Percentiles rank a stretch among this genome's conserved stretches.
These are phyloP conservation scores for Coprinopsis strossmayeri DNA, from an alignment of 768 basidiomycete genomes.

Conservation along the genomic window DNA sequence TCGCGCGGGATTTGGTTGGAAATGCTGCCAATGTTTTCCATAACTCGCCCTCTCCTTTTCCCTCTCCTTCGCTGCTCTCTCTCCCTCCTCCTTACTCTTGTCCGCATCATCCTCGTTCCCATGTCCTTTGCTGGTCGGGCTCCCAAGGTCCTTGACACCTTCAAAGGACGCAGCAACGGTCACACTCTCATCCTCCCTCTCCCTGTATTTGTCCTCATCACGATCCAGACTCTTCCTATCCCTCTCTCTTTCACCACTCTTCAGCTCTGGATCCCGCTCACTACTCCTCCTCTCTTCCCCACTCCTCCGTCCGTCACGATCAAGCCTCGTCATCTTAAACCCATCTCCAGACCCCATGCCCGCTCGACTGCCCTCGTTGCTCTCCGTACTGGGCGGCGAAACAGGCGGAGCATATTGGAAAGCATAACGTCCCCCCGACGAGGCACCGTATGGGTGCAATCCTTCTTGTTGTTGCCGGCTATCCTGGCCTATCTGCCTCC, in stretches of 20 bases:
- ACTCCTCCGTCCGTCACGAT: constrained; percentile 1
- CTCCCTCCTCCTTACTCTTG: background rate
- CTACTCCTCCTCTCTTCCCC: background rate
- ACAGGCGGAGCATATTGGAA: constrained; percentile 2
- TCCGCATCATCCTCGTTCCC: background rate
- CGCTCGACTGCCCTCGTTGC: constrained; percentile 2
- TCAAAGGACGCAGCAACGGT: background rate
- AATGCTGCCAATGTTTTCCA: constrained; percentile 8
- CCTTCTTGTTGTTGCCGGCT: too few relatives aligned
- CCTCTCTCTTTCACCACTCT: background rate
- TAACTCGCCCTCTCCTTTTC: background rate
- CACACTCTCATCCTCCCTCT: constrained; percentile 1
- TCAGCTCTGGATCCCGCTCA: background rate
- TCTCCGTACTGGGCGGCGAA: constrained; percentile 6
- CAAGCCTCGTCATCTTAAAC: constrained; percentile 9
- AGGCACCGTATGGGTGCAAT: background rate
- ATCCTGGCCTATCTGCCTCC: too few relatives aligned
- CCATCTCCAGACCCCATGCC: constrained; percentile 1
- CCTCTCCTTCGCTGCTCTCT: background rate
- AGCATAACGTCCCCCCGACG: background rate
- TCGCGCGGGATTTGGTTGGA: constrained; percentile 9
- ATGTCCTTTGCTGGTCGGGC: background rate
- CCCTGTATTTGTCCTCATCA: background rate
- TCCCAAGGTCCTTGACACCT: background rate
- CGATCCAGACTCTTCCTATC: background rate